Evolutionary conservation across 495 filamentous ascomycete species (phyloP).

Genomic region (Aspergillus diversus): DNA sequence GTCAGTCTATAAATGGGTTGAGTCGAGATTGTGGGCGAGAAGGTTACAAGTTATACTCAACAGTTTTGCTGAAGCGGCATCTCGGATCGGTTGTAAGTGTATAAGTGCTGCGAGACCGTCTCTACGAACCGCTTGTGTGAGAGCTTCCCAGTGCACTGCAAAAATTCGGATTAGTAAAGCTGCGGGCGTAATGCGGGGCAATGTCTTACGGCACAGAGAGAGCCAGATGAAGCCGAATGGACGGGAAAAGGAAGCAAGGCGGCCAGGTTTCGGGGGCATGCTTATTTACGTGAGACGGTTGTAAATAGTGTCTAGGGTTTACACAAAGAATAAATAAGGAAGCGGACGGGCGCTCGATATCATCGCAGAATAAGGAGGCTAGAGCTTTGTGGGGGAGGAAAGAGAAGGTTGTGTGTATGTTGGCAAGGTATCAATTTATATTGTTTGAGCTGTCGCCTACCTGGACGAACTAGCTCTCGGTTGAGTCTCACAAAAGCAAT

Average conservation of each 20-base stretch:
- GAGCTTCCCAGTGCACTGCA: constrained; percentile 30
- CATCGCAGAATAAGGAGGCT: not conserved
- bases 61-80: constrained; percentile 28
- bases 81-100: constrained; percentile 21
- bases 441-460: not conserved
- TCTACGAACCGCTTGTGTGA: constrained; percentile 25
- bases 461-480: no score
- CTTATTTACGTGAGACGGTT: not conserved
- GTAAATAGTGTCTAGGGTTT: not conserved
- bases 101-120: constrained; percentile 27
- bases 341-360: not conserved
- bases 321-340: not conserved
- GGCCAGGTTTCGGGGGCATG: constrained; percentile 19
- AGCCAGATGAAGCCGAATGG: constrained; percentile 27
- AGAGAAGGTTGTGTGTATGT: constrained; percentile 1
- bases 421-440: not conserved
- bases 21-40: no score
- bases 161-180: constrained; percentile 8
- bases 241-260: constrained; percentile 24
- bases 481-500: no score
- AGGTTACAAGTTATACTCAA: constrained; percentile 29
- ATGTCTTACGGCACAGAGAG: constrained; percentile 22
- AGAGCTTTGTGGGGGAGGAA: constrained; percentile 6
- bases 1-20: no score
- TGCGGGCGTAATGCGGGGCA: constrained; percentile 5